phyloP scores from a whole-genome alignment of 257 asterid species.

The Penstemon eatonii region DNA sequence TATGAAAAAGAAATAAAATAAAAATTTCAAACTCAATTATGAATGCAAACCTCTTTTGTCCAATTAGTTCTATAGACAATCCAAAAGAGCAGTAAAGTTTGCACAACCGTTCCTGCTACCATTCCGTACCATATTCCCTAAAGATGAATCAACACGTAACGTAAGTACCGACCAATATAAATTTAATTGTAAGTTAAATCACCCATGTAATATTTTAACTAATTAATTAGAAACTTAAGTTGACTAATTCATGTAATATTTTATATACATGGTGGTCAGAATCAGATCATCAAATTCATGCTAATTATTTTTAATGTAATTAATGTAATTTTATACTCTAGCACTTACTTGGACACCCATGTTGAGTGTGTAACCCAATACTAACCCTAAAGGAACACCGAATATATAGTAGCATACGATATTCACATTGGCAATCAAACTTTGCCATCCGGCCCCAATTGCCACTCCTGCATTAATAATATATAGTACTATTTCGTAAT shows the following conservation, averaged over 20 bases:
- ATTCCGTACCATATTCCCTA: constrained; percentile 32
- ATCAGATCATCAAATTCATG: too few species aligned
- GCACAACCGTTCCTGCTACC: constrained; percentile 21
- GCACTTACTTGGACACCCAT: constrained; percentile 12
- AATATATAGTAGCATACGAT: constrained; percentile 14
- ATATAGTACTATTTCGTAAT: too few species aligned
- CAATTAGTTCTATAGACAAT: constrained; percentile 25
- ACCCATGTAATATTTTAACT: neutral
- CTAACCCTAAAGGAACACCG: constrained; percentile 1
- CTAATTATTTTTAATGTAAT: neutral
- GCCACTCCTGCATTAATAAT: too few species aligned
- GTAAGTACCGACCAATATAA: too few species aligned
- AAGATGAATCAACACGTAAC: neutral
- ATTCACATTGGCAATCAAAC: constrained; percentile 13
- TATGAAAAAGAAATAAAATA: neutral
- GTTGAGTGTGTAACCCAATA: constrained; percentile 9
- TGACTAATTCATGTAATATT: too few species aligned
- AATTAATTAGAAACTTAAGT: too few species aligned
- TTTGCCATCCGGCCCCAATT: constrained; percentile 4
- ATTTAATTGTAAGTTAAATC: neutral
- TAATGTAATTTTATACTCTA: neutral
- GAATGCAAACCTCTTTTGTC: constrained; percentile 27
- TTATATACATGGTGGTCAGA: too few species aligned
- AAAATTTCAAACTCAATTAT: neutral
- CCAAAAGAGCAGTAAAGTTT: constrained; percentile 16